These are phyloP conservation scores for Triadica sebifera DNA, from an alignment of 345 rosid species.

Conservation along the genomic window DNA sequence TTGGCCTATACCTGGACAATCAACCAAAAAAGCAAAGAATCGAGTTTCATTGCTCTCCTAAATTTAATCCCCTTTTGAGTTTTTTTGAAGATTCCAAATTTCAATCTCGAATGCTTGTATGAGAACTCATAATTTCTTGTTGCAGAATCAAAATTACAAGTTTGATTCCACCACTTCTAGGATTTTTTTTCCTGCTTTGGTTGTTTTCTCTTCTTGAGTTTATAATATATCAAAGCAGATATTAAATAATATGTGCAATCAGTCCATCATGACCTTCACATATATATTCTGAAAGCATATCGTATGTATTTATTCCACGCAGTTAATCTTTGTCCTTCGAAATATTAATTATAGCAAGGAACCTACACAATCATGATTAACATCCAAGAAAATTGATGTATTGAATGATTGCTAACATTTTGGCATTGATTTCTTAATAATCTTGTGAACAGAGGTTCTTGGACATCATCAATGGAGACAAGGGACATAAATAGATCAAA, in stretches of 20 bases:
- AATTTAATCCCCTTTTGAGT: neutral
- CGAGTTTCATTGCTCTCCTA: neutral
- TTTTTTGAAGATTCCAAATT: neutral
- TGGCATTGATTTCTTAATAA: neutral
- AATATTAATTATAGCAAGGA: too few species aligned
- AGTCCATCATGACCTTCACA: neutral
- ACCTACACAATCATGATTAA: too few species aligned
- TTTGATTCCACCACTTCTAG: neutral
- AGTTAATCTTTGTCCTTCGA: too few species aligned
- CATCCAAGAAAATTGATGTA: too few species aligned
- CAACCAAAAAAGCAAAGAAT: slow-evolving; percentile 4
- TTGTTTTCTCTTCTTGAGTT: too few species aligned
- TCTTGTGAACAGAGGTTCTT: slow-evolving; percentile 41
- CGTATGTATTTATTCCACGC: too few species aligned
- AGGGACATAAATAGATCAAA: slow-evolving; percentile 33
- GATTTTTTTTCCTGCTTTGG: too few species aligned
- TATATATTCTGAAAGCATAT: neutral
- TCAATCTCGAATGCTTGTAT: neutral
- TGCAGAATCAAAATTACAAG: neutral
- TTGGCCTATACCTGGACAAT: slow-evolving; percentile 1
- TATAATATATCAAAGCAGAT: too few species aligned
- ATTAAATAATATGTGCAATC: neutral
- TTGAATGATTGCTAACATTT: too few species aligned
- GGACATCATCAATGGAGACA: slow-evolving; percentile 49
- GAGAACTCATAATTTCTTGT: neutral